Percentiles rank a stretch among this genome's conserved stretches.
Evolutionary conservation across 2,329 filamentous ascomycete species (phyloP).

Genomic region (Chalaropsis thielavioides): DNA sequence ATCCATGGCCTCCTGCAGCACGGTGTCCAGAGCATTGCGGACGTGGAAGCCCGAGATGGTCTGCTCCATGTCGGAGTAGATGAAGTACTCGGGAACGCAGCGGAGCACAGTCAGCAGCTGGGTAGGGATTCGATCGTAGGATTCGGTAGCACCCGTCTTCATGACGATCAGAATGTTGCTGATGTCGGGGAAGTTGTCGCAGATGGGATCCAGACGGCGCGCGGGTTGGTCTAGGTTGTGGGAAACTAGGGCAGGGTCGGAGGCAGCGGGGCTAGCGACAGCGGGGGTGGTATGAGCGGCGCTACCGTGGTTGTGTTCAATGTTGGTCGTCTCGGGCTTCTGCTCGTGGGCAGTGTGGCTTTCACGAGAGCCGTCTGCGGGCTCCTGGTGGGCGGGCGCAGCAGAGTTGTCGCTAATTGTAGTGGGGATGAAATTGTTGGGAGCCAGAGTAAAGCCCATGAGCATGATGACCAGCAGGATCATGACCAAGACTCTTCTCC

Average conservation of each 20-base stretch:
- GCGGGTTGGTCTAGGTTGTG: slow-evolving; percentile 18
- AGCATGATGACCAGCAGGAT: slow-evolving; percentile 14
- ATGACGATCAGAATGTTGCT: slow-evolving; percentile 37
- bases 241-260: slow-evolving; percentile 5
- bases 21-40: slow-evolving; percentile 33
- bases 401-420: background rate
- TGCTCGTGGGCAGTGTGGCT: slow-evolving; percentile 1
- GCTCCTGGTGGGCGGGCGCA: slow-evolving; percentile 16
- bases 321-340: background rate
- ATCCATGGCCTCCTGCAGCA: slow-evolving; percentile 30
- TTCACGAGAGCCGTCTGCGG: background rate
- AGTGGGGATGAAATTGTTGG: slow-evolving; percentile 10
- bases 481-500: slow-evolving; percentile 14
- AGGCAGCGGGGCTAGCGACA: background rate
- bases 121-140: slow-evolving; percentile 37
- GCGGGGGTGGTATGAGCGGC: background rate
- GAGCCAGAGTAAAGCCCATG: slow-evolving; percentile 13
- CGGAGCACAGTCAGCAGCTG: slow-evolving; percentile 39
- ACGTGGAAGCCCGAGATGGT: slow-evolving; percentile 32
- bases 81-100: slow-evolving; percentile 36
- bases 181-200: slow-evolving; percentile 30
- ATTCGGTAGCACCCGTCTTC: slow-evolving; percentile 44
- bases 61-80: slow-evolving; percentile 44
- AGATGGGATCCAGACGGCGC: slow-evolving; percentile 23
- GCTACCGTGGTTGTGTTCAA: background rate